Percentiles rank a stretch among this genome's conserved stretches.
Conservation (phyloP, 2,329 filamentous ascomycete genomes). For the Domatiomyces catenatus region DNA sequence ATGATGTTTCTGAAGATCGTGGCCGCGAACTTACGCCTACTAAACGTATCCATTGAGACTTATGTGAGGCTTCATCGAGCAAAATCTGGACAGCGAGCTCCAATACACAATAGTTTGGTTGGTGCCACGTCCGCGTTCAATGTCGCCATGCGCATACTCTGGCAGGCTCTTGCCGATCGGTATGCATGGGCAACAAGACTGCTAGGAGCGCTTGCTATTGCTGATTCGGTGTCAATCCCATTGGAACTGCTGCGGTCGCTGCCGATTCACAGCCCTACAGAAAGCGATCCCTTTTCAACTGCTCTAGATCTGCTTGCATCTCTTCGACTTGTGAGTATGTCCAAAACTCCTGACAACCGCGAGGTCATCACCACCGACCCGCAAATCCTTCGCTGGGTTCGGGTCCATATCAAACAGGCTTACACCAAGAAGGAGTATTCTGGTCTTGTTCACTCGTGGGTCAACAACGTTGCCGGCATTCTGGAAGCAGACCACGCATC, state of each 20-base stretch:
- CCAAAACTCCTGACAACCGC: background rate
- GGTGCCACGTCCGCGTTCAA: conserved; percentile 27
- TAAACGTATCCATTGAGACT: background rate
- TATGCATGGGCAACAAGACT: background rate
- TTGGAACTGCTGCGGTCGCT: conserved; percentile 3
- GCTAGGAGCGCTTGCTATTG: background rate
- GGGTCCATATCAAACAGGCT: background rate
- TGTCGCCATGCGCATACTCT: conserved; percentile 50
- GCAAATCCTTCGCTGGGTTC: background rate
- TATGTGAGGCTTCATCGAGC: background rate
- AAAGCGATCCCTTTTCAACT: background rate
- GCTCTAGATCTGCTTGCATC: background rate
- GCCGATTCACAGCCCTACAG: conserved; percentile 1
- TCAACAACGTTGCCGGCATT: background rate
- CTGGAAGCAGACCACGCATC: background rate
- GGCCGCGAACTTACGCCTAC: background rate
- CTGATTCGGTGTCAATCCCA: conserved; percentile 3
- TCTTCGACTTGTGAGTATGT: background rate
- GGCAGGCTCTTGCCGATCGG: conserved; percentile 5
- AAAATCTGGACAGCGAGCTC: background rate
- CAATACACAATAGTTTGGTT: background rate
- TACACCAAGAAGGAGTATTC: background rate
- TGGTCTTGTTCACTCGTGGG: background rate
- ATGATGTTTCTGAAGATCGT: background rate
- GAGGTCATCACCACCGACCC: background rate